Percentiles rank a stretch among this genome's conserved stretches.
phyloP scores from a whole-genome alignment of 345 rosid species.

The Salix brachista region DNA sequence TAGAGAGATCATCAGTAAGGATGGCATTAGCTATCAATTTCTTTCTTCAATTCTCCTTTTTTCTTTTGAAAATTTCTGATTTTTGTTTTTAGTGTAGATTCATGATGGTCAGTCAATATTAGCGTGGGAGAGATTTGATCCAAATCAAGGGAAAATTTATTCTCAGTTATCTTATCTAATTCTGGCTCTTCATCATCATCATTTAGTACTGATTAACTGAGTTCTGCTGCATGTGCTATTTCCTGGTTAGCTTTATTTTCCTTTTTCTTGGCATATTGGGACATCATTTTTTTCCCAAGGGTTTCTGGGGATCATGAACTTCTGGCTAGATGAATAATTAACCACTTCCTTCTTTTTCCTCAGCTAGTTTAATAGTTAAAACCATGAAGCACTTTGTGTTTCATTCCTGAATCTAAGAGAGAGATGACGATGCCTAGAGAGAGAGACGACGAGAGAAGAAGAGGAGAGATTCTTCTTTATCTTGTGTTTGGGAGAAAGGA shows the following conservation, averaged over 20 bases:
- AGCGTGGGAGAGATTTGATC: slow-evolving; percentile 33
- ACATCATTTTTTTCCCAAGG: neutral
- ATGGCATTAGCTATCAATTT: slow-evolving; percentile 11
- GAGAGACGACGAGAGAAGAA: neutral
- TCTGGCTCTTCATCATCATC: neutral
- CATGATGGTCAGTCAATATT: slow-evolving; percentile 15
- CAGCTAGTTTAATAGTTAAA: neutral
- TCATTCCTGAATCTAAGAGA: neutral
- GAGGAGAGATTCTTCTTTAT: slow-evolving; percentile 6
- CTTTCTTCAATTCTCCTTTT: neutral
- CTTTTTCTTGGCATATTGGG: neutral
- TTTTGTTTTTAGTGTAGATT: slow-evolving; percentile 28
- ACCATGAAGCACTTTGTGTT: neutral
- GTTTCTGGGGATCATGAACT: neutral
- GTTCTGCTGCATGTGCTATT: neutral
- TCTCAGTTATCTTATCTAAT: neutral
- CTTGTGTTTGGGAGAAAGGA: slow-evolving; percentile 40
- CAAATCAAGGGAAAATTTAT: slow-evolving; percentile 12
- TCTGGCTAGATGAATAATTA: neutral
- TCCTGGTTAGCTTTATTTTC: neutral
- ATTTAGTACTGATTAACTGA: neutral
- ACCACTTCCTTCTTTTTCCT: neutral
- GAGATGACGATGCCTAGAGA: neutral
- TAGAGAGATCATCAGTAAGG: slow-evolving; percentile 13
- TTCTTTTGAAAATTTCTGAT: slow-evolving; percentile 14